Evolutionary conservation across 164 flowering plant genomes (phyloP).

Genomic region (Dillenia suffruticosa): DNA sequence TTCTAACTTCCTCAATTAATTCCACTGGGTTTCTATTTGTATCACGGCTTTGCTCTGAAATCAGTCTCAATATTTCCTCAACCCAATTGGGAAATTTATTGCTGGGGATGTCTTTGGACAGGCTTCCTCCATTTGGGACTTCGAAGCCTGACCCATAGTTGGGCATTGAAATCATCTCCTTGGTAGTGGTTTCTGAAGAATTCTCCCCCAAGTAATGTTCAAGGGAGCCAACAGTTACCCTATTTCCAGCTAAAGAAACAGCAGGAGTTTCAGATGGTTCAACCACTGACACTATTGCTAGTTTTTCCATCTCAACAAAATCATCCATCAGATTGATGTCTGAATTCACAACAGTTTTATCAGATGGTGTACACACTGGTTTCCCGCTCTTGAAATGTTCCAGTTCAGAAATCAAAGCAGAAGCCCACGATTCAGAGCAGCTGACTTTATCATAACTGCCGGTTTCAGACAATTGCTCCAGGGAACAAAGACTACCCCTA

Average conservation of each 20-base stretch:
- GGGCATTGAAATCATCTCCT: slow-evolving; percentile 48
- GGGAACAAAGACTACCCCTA: slow-evolving; percentile 18
- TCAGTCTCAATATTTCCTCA: slow-evolving; percentile 43
- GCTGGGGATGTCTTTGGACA: slow-evolving; percentile 12
- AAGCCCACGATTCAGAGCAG: slow-evolving; percentile 60
- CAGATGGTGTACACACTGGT: slow-evolving; percentile 24
- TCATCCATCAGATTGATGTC: slow-evolving; percentile 82
- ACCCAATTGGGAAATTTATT: slow-evolving; percentile 55
- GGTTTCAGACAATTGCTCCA: slow-evolving; percentile 23
- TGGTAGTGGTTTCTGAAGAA: slow-evolving; percentile 24
- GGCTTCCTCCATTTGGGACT: slow-evolving; percentile 10
- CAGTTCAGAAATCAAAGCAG: slow-evolving; percentile 40
- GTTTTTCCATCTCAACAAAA: slow-evolving; percentile 82
- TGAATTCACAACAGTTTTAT: slow-evolving; percentile 32
- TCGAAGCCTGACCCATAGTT: slow-evolving; percentile 14
- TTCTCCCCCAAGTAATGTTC: slow-evolving; percentile 6
- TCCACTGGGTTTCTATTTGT: slow-evolving; percentile 48
- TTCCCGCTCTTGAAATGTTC: slow-evolving; percentile 42
- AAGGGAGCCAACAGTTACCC: slow-evolving; percentile 1
- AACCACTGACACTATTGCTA: slow-evolving; percentile 68
- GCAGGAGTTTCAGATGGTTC: slow-evolving; percentile 19
- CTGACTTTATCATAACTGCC: slow-evolving; percentile 35
- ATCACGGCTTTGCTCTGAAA: slow-evolving; percentile 44
- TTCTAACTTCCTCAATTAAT: slow-evolving; percentile 55
- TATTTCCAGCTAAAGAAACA: slow-evolving; percentile 13